Percentiles rank a stretch among this genome's conserved stretches.
Conservation (phyloP, 2,329 filamentous ascomycete genomes). For the Aspergillus oerlinghausenensis region DNA sequence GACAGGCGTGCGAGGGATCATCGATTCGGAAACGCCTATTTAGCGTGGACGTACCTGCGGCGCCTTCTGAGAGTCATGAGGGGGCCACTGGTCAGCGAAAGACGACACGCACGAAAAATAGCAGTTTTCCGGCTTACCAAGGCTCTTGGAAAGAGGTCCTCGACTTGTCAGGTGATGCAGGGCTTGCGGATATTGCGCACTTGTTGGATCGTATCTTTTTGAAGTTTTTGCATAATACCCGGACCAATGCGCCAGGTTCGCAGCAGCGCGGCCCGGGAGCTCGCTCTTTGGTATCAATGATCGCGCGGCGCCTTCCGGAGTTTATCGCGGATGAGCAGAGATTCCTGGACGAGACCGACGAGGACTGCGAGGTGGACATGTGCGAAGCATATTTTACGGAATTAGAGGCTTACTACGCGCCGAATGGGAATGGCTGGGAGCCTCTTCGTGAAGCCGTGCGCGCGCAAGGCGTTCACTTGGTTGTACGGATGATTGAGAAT, state of each 20-base stretch:
- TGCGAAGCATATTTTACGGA: slow-evolving; percentile 41
- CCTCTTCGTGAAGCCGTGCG: slow-evolving; percentile 40
- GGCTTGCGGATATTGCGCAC: slow-evolving; percentile 32
- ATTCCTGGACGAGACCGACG: slow-evolving; percentile 28
- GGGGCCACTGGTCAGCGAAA: slow-evolving; percentile 7
- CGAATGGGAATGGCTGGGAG: slow-evolving; percentile 32
- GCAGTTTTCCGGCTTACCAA: slow-evolving; percentile 25
- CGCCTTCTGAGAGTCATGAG: slow-evolving; percentile 2
- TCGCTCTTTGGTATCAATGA: slow-evolving; percentile 37
- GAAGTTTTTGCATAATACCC: slow-evolving; percentile 35
- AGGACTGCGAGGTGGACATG: slow-evolving; percentile 35
- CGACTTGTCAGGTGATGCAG: slow-evolving; percentile 27
- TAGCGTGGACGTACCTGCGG: slow-evolving; percentile 2
- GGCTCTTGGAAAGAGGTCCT: slow-evolving; percentile 33
- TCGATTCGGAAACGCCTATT: slow-evolving; percentile 20
- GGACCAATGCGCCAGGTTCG: slow-evolving; percentile 5
- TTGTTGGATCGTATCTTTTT: slow-evolving; percentile 32
- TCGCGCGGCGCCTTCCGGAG: slow-evolving; percentile 31
- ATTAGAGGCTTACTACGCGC: slow-evolving; percentile 36
- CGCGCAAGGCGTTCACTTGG: slow-evolving; percentile 35
- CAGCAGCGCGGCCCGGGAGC: slow-evolving; percentile 17
- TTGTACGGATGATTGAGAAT: slow-evolving; percentile 34
- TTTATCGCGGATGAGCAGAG: slow-evolving; percentile 38
- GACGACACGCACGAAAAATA: slow-evolving; percentile 21
- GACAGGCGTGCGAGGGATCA: slow-evolving; percentile 13